Base-by-base conservation (phyloP, 768 basidiomycete species). In the Hemileccinum impolitum region DNA sequence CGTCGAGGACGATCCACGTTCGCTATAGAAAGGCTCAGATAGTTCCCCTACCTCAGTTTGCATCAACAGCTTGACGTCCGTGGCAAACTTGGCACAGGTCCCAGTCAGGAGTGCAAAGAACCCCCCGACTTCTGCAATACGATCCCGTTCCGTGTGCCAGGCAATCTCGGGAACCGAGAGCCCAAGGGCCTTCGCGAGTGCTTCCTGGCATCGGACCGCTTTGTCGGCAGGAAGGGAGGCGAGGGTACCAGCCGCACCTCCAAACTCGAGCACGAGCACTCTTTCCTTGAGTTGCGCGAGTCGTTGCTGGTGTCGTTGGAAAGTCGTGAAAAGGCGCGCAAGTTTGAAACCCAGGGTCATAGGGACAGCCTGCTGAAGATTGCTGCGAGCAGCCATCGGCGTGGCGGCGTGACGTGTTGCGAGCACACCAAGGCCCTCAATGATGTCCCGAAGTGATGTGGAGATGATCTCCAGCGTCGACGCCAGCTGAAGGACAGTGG, bases 261-360 rank as follows among this genome's bases (percentile, higher is more conserved):
- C 69, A 15, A 77, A 77, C 51, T 77, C 65, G 37, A 75, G 54
- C 12, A 75, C 72, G 7, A 72, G 61, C 8, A 75, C 57, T 14
- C 75, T 70, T 6, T 60, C 58, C 23, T 59, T 58, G 19, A 77
- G 66, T 54, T 77, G 62, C 1, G 47, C 45, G 3, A 75, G 66
- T 3, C 75, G 67, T 34, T 60, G 55, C 17, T 66, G 55, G 56
- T 75, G 75, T 19, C 75, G 64, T 41, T 65, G 52, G 48, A 77
- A 76, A 5, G 75, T 75, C 14, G 70, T 65, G 1, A 74, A 60
- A 39, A 77, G 67, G 7, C 75, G 67, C 7, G 73, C 73, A 49
- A 75, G 65, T 51, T 77, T 75, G 56, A 77, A 77, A 0, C 75
- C 75, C 36, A 75, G 66, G 4, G 75, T 64, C 46, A 77, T 75